Evolutionary conservation across 1,284 basidiomycete genomes (phyloP).

Genomic region (Rhodotorula glutinis): DNA sequence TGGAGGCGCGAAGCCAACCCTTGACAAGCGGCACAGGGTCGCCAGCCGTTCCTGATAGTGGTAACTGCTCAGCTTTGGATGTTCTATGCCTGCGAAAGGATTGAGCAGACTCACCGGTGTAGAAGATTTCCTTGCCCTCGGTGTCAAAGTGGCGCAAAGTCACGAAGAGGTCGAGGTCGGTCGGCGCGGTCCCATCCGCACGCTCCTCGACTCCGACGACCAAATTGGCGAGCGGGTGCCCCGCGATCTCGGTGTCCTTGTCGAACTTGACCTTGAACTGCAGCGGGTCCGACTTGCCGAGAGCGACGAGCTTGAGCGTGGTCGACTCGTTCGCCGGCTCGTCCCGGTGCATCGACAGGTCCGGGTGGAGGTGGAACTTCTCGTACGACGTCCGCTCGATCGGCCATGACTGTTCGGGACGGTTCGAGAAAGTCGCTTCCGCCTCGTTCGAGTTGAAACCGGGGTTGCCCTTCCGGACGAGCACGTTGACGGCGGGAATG

Average conservation of each 20-base stretch:
- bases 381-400: slow-evolving; percentile 44
- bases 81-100: not conserved
- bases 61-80: not conserved
- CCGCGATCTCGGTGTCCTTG: slow-evolving; percentile 46
- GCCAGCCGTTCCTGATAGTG: slow-evolving; percentile 42
- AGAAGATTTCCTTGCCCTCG: slow-evolving; percentile 46
- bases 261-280: slow-evolving; percentile 42
- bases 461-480: slow-evolving; percentile 46
- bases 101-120: slow-evolving; percentile 38
- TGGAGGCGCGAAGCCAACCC: slow-evolving; percentile 47
- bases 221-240: slow-evolving; percentile 44
- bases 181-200: slow-evolving; percentile 40
- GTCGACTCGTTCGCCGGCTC: slow-evolving; percentile 5
- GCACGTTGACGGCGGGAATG: slow-evolving; percentile 45
- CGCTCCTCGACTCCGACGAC: slow-evolving; percentile 38
- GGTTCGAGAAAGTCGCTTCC: slow-evolving; percentile 43
- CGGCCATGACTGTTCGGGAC: slow-evolving; percentile 45
- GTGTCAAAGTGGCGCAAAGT: slow-evolving; percentile 47
- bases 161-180: slow-evolving; percentile 47
- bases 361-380: slow-evolving; percentile 41
- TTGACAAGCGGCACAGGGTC: slow-evolving; percentile 46
- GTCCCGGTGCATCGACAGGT: not conserved
- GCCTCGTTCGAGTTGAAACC: slow-evolving; percentile 46
- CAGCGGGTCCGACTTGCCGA: slow-evolving; percentile 36
- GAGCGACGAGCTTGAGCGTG: slow-evolving; percentile 24